Conservation (phyloP, 805 yeast species). For the Saccharomycopsis malanga region DNA sequence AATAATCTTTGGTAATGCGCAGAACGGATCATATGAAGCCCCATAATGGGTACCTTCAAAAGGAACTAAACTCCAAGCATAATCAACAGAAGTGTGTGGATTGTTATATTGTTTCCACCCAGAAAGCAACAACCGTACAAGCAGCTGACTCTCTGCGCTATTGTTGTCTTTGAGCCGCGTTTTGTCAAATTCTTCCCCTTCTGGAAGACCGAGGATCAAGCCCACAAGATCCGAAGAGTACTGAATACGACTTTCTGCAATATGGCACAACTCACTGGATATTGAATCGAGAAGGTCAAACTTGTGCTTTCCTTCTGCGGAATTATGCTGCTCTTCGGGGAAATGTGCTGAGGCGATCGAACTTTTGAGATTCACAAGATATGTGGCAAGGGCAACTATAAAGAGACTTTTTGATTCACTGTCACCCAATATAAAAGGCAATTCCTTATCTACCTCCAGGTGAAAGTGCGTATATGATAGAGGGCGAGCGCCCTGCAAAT, state of each 20-base stretch:
- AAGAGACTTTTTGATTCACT: too few species aligned
- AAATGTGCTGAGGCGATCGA: not conserved
- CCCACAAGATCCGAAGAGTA: not conserved
- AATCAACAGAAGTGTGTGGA: constrained; percentile 5
- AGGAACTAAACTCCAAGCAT: not conserved
- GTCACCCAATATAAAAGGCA: too few species aligned
- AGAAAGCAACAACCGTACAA: not conserved
- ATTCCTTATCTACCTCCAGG: not conserved
- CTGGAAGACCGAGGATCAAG: not conserved
- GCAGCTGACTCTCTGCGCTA: not conserved
- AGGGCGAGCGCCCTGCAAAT: not conserved
- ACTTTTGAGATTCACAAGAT: not conserved
- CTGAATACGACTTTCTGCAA: not conserved
- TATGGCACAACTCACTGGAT: not conserved
- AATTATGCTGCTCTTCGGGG: not conserved
- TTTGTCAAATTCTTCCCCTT: not conserved
- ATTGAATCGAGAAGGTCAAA: not conserved
- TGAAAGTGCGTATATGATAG: not conserved
- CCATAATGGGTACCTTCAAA: constrained; percentile 1
- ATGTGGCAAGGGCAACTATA: not conserved
- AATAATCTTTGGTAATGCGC: constrained; percentile 1
- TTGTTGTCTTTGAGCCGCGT: not conserved
- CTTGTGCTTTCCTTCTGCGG: not conserved
- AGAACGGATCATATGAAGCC: not conserved
- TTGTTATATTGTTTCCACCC: constrained; percentile 10